Conservation (phyloP, 202 grass and related monocot genomes). For the Schoenoplectus tabernaemontani region DNA sequence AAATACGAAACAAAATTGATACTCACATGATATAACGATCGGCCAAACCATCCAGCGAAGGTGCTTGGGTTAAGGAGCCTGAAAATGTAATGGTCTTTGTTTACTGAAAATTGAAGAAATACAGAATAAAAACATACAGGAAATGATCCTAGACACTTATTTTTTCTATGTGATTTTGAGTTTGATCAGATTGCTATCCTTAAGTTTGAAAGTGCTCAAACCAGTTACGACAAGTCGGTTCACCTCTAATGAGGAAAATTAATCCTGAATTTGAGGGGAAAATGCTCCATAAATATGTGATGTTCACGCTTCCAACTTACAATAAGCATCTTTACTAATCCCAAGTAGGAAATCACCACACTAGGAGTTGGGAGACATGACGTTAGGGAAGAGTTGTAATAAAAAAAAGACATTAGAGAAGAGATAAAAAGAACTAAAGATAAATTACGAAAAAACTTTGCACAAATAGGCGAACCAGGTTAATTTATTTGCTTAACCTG, state of each 20-base stretch:
- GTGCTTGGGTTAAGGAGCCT: conserved; percentile 97
- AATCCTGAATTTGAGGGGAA: not conserved
- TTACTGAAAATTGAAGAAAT: conserved; percentile 23
- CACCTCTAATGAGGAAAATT: not conserved
- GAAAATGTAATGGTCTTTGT: conserved; percentile 5
- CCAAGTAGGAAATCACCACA: not conserved
- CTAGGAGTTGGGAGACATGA: not conserved
- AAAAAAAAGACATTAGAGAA: not conserved
- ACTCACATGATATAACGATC: conserved; percentile 92
- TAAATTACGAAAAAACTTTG: not conserved
- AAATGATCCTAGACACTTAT: not conserved
- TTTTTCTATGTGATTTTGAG: not conserved
- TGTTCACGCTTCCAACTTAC: not conserved
- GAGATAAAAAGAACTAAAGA: not conserved
- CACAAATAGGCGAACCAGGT: not conserved
- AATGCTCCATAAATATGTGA: not conserved
- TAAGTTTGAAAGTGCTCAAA: not conserved
- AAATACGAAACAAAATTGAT: not conserved
- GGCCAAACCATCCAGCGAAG: conserved; percentile 98
- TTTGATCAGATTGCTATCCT: not conserved
- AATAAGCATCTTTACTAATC: not conserved
- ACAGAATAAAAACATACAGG: not conserved
- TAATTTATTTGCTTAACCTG: not conserved
- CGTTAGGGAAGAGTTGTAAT: no score
- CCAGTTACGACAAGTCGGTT: not conserved